Evolutionary conservation across 331 rosid species (phyloP), one percentile per base, ranked within the genome.

Genomic region (Erythrophleum ivorense): DNA sequence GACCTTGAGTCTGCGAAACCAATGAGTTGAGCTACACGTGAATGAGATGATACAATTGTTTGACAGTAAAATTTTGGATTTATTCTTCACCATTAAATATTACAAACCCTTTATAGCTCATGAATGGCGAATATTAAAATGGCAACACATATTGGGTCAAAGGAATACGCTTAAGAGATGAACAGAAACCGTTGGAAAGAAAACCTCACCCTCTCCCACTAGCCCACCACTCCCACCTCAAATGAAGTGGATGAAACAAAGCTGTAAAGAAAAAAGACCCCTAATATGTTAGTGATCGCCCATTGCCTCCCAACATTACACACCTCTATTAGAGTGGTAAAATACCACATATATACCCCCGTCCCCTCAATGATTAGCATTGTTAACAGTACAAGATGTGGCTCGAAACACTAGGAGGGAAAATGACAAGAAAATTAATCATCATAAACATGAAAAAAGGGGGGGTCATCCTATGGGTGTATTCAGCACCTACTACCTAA

Each of bases 241-340:
- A 79, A 75, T 60, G 77, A 69, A 73, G 49, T 50, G 78, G 74
- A 84, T 65, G 73, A 57, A 86, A 71, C n/a, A 77, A 88, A 43
- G 63, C 36, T 78, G 81, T 69, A 16, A 75, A 67, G 29, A 66
- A 40, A 66, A 66, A 38, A 9, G 82, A 86, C 84, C 83, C 89
- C 92, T 84, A 86, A 71, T 78, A 84, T 80, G 97, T 91, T 90
- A 88, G 90, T 81, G 78, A 74, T 82, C 80, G 80, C 86, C 70
- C 84, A 81, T 80, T 75, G 80, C 90, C 88, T 86, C 80, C 88
- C 64, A 79, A 75, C 86, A 83, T 88, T 77, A 88, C 88, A 90
- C 85, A 75, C 78, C 83, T 87, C 91, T 86, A 85, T 84, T 81
- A 82, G 65, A 82, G 88, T 48, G 89, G 88, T 72, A 71, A 71